Conservation (phyloP, 805 yeast species). For the Lachancea waltii region DNA sequence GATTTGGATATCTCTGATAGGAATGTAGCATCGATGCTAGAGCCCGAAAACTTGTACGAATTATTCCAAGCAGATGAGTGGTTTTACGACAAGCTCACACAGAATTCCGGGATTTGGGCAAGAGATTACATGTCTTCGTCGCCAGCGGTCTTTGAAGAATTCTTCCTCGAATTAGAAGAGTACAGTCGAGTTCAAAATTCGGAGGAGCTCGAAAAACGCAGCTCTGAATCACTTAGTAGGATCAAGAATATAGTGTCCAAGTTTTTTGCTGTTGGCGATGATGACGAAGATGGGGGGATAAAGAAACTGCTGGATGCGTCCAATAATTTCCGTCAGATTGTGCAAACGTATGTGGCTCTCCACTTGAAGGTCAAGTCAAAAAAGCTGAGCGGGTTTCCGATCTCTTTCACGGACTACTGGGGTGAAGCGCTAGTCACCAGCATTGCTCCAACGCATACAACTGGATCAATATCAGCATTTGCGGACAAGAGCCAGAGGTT, state of each 20-base stretch:
- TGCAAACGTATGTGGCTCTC: conserved; percentile 45
- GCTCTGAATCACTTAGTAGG: conserved; percentile 11
- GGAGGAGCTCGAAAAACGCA: conserved; percentile 12
- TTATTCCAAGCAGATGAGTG: conserved; percentile 5
- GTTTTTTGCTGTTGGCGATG: conserved; percentile 15
- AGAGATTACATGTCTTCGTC: background rate
- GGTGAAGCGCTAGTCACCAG: conserved; percentile 50
- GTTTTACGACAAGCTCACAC: conserved; percentile 7
- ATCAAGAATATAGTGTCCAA: conserved; percentile 11
- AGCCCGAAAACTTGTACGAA: conserved; percentile 18
- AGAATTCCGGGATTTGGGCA: conserved; percentile 1
- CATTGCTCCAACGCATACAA: conserved; percentile 32
- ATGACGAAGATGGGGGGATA: conserved; percentile 11
- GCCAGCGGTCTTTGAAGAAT: conserved; percentile 8
- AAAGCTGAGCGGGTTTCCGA: conserved; percentile 44
- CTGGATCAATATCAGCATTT: conserved; percentile 36
- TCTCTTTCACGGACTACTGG: conserved; percentile 64
- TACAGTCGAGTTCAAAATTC: conserved; percentile 12
- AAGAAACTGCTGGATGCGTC: conserved; percentile 20
- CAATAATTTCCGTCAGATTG: conserved; percentile 29
- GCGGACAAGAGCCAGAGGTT: conserved; percentile 26
- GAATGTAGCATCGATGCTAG: conserved; percentile 15
- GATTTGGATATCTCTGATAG: conserved; percentile 38
- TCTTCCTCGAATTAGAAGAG: conserved; percentile 15
- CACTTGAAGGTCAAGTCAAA: conserved; percentile 50